These are phyloP conservation scores for Sordaria brevicollis DNA, from an alignment of 495 filamentous ascomycete species.

Conservation along the genomic window DNA sequence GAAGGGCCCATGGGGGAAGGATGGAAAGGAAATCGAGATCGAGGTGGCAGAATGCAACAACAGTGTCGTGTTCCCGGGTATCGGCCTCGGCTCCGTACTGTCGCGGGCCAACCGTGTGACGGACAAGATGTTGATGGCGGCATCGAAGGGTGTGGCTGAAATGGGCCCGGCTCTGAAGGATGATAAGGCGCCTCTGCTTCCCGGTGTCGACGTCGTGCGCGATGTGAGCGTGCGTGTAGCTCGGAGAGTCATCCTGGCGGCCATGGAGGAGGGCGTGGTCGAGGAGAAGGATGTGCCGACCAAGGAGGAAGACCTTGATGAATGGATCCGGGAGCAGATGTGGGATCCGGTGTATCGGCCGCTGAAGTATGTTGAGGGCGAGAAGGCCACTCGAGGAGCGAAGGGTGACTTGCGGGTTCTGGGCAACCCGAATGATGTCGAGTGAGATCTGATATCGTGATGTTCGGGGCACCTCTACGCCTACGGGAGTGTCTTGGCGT, in stretches of 20 bases:
- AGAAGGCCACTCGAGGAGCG: constrained; percentile 40
- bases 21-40: constrained; percentile 46
- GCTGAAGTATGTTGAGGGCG: constrained; percentile 43
- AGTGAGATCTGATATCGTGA: neutral
- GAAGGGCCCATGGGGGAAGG: constrained; percentile 40
- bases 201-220: constrained; percentile 66
- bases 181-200: constrained; percentile 48
- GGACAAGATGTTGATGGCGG: constrained; percentile 74
- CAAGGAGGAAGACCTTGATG: constrained; percentile 48
- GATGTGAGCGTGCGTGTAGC: constrained; percentile 72
- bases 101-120: constrained; percentile 51
- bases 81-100: constrained; percentile 72
- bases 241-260: constrained; percentile 62
- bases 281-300: constrained; percentile 50
- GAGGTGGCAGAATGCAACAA: constrained; percentile 88
- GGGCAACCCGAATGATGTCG: constrained; percentile 8
- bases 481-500: neutral
- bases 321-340: constrained; percentile 86
- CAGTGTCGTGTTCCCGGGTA: constrained; percentile 75
- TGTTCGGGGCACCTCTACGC: neutral
- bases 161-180: constrained; percentile 54
- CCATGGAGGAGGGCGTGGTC: constrained; percentile 58
- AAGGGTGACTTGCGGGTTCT: constrained; percentile 51
- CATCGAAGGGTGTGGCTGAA: constrained; percentile 60
- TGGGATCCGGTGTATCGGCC: constrained; percentile 71